Percentiles rank a stretch among this genome's conserved stretches.
Evolutionary conservation across 257 asterid genomes (phyloP).

Genomic region (Thymus quinquecostatus): DNA sequence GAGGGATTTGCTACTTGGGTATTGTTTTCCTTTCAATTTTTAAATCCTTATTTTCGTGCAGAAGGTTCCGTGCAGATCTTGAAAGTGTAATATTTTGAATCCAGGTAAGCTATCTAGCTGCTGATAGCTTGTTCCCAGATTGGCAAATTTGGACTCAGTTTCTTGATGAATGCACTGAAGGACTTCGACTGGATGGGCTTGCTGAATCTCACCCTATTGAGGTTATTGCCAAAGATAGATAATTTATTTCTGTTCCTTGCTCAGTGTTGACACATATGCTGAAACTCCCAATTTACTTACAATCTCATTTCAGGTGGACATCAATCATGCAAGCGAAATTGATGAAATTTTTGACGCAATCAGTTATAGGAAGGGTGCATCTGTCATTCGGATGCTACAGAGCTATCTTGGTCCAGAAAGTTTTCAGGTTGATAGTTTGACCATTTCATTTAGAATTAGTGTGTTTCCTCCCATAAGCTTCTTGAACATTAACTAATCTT

Average conservation of each 20-base stretch:
- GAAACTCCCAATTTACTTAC: conserved; percentile 23
- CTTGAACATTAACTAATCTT: neutral
- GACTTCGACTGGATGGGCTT: conserved; percentile 93
- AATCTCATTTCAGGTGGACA: conserved; percentile 71
- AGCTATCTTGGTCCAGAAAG: conserved; percentile 89
- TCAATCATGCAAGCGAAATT: conserved; percentile 85
- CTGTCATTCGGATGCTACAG: conserved; percentile 93
- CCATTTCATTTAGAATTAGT: conserved; percentile 20
- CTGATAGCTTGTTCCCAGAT: conserved; percentile 90
- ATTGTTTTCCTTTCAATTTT: conserved; percentile 33
- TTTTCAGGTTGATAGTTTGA: conserved; percentile 67
- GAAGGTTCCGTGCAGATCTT: conserved; percentile 19
- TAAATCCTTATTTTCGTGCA: conserved; percentile 17
- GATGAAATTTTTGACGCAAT: conserved; percentile 97
- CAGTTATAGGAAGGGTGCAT: conserved; percentile 95
- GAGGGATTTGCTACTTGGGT: conserved; percentile 99
- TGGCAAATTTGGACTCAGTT: conserved; percentile 98
- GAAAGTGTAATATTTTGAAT: conserved; percentile 27
- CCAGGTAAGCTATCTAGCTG: conserved; percentile 92
- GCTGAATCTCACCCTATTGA: conserved; percentile 95
- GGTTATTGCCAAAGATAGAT: conserved; percentile 40
- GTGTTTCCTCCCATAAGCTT: neutral
- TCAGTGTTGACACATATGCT: conserved; percentile 9
- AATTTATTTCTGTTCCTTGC: neutral
- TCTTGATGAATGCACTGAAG: conserved; percentile 80